Evolutionary conservation across 1,139 yeast genomes (phyloP).

Genomic region (Kodamaea sp.): DNA sequence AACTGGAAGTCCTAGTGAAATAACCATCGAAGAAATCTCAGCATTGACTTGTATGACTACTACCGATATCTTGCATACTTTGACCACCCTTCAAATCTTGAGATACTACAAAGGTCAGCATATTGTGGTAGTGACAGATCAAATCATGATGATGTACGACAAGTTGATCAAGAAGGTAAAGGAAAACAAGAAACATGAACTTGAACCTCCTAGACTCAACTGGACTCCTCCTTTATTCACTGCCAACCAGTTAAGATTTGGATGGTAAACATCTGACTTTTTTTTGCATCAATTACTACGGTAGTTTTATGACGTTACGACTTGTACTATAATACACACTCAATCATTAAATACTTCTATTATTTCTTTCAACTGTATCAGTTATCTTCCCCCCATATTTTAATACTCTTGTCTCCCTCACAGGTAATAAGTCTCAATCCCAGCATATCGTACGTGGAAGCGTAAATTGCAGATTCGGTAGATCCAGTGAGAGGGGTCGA

Average conservation of each 20-base stretch:
- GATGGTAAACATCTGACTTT: conserved; percentile 76
- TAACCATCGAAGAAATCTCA: conserved; percentile 92
- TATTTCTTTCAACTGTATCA: too few species aligned
- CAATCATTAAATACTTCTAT: too few species aligned
- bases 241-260: conserved; percentile 92
- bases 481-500: conserved; percentile 71
- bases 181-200: conserved; percentile 71
- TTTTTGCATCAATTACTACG: neutral
- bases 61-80: conserved; percentile 89
- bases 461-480: conserved; percentile 63
- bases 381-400: conserved; percentile 62
- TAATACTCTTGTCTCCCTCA: conserved; percentile 86
- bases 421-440: conserved; percentile 84
- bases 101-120: conserved; percentile 96
- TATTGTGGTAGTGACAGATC: conserved; percentile 87
- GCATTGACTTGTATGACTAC: conserved; percentile 91
- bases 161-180: conserved; percentile 56
- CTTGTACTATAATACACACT: conserved; percentile 4
- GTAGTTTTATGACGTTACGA: conserved; percentile 4
- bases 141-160: conserved; percentile 74
- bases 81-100: conserved; percentile 86
- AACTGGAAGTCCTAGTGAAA: conserved; percentile 44
- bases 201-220: conserved; percentile 68
- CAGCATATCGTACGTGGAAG: conserved; percentile 75
- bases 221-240: conserved; percentile 98